These are phyloP conservation scores for Trichophyton schoenleinii DNA, from an alignment of 2,329 filamentous ascomycete genomes.

Conservation along the genomic window DNA sequence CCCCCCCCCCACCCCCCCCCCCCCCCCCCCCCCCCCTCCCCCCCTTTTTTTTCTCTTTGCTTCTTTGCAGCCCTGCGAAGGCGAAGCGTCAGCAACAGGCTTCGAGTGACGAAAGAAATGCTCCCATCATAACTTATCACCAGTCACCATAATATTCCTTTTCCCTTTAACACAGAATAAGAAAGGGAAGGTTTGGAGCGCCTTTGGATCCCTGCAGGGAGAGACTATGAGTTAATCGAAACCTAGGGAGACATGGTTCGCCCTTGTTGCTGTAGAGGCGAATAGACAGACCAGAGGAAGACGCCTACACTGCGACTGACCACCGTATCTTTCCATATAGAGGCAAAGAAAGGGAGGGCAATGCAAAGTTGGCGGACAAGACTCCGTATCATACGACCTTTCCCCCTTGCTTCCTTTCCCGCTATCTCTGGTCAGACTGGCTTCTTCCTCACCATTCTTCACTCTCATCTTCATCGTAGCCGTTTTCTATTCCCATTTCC, in stretches of 20 bases:
- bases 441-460: background rate
- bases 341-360: too few relatives aligned
- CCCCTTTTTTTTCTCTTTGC: background rate
- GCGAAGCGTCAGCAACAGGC: background rate
- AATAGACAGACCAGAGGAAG: background rate
- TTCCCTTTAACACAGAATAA: background rate
- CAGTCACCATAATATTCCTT: conserved; percentile 3
- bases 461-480: background rate
- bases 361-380: too few relatives aligned
- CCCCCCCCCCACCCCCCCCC: too few relatives aligned
- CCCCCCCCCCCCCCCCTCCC: too few relatives aligned
- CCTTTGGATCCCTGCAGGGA: conserved; percentile 1
- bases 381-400: background rate
- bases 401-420: background rate
- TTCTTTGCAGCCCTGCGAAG: background rate
- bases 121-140: background rate
- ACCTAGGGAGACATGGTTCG: conserved; percentile 1
- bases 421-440: too few relatives aligned
- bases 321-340: background rate
- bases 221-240: conserved; percentile 1
- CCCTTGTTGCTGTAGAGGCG: background rate
- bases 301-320: background rate
- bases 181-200: background rate
- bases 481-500: background rate
- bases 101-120: conserved; percentile 3